phyloP scores from a whole-genome alignment of 257 asterid species.

The Eucommia ulmoides region DNA sequence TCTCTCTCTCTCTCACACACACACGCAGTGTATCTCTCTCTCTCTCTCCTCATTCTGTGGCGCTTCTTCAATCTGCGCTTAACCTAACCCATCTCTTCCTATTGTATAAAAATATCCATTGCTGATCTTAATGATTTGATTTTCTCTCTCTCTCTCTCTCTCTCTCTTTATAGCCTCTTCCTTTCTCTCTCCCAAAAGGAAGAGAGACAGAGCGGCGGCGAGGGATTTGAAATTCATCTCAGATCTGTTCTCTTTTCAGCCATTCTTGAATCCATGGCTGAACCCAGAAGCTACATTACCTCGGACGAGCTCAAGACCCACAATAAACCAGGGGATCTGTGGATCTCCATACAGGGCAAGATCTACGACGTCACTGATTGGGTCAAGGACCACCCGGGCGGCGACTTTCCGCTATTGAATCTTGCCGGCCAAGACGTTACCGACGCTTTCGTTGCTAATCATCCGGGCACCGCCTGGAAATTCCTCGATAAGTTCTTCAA shows the following conservation, averaged over 20 bases:
- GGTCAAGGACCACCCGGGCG: slow-evolving; percentile 75
- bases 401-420: slow-evolving; percentile 53
- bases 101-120: slow-evolving; percentile 9
- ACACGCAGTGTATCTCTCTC: not conserved
- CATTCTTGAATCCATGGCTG: slow-evolving; percentile 23
- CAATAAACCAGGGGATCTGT: slow-evolving; percentile 65
- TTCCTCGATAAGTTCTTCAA: slow-evolving; percentile 42
- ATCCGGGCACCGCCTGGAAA: slow-evolving; percentile 62
- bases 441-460: slow-evolving; percentile 80
- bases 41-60: slow-evolving; percentile 5
- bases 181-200: no score
- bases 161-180: no score
- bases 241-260: slow-evolving; percentile 9
- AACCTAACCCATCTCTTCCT: not conserved
- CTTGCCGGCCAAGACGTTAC: slow-evolving; percentile 90
- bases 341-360: slow-evolving; percentile 91
- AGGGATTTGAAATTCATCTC: no score
- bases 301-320: slow-evolving; percentile 63
- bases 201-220: slow-evolving; percentile 1
- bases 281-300: slow-evolving; percentile 39
- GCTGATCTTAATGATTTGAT: slow-evolving; percentile 5
- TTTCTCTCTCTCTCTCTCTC: not conserved
- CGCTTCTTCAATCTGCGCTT: slow-evolving; percentile 13
- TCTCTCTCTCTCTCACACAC: not conserved
- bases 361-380: slow-evolving; percentile 78